A percentile compares a stretch with the other conserved stretches of the same genome.
Evolutionary conservation across 2,329 filamentous ascomycete genomes (phyloP).

Genomic region (Xylariaceae sp.): DNA sequence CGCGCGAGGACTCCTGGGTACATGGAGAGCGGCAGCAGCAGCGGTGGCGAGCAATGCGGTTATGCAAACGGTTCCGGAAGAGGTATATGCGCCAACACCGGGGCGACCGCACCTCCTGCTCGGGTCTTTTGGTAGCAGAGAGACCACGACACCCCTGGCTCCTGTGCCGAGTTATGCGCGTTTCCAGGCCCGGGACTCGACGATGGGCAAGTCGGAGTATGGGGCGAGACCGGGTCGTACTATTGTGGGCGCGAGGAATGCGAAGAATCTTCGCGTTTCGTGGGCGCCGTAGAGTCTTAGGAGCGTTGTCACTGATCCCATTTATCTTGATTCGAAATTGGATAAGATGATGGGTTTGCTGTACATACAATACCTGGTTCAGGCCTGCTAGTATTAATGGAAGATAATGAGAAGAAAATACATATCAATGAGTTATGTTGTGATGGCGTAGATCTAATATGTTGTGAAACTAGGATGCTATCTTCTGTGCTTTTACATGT

Average conservation of each 20-base stretch:
- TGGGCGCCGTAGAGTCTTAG: constrained; percentile 26
- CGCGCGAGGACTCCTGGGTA: constrained; percentile 22
- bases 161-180: constrained; percentile 26
- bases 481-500: no score
- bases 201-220: constrained; percentile 25
- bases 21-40: constrained; percentile 24
- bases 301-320: not conserved
- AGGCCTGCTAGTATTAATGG: no score
- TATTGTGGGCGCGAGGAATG: constrained; percentile 22
- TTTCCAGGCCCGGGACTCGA: constrained; percentile 25
- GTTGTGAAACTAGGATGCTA: no score
- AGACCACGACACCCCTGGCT: constrained; percentile 32
- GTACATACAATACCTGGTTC: no score
- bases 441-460: no score
- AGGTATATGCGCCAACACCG: constrained; percentile 30
- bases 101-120: constrained; percentile 30
- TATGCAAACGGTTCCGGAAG: constrained; percentile 11
- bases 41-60: constrained; percentile 17
- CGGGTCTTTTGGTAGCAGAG: constrained; percentile 24
- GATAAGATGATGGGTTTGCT: not conserved
- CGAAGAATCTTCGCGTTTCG: constrained; percentile 30
- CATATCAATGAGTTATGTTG: no score
- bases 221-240: constrained; percentile 21
- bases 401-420: no score
- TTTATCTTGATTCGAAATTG: not conserved